Evolutionary conservation across 2,329 filamentous ascomycete genomes (phyloP).

Genomic region (Alternaria sp.): DNA sequence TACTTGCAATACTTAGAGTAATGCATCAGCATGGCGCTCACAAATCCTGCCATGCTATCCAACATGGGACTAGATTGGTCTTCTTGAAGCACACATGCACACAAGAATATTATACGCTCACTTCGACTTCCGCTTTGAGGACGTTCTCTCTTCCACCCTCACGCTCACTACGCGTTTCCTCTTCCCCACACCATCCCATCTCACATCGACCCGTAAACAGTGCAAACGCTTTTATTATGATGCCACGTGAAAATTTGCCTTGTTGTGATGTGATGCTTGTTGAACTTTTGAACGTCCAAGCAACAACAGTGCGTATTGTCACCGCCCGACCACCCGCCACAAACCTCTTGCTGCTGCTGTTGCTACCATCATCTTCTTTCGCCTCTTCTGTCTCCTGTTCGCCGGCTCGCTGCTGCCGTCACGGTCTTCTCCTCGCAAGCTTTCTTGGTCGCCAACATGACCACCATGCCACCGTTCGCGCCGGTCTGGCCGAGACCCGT

Average conservation of each 20-base stretch:
- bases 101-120: neutral
- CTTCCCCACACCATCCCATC: constrained; percentile 1
- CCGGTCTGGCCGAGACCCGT: neutral
- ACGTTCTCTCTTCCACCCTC: neutral
- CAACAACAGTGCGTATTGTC: neutral
- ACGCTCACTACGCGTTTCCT: neutral
- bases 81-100: neutral
- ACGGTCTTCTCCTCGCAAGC: neutral
- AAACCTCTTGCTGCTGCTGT: neutral
- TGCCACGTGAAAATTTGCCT: neutral
- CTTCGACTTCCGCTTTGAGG: neutral
- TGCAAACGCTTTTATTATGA: neutral
- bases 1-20: neutral
- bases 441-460: neutral
- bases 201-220: neutral
- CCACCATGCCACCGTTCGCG: neutral
- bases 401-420: neutral
- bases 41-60: neutral
- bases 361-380: neutral
- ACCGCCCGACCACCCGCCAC: neutral
- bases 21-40: neutral
- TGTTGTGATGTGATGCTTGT: neutral
- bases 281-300: neutral
- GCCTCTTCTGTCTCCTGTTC: neutral
- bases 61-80: neutral